Evolutionary conservation across 2,329 filamentous ascomycete genomes (phyloP).

Genomic region (Hymenoscyphus infarciens): DNA sequence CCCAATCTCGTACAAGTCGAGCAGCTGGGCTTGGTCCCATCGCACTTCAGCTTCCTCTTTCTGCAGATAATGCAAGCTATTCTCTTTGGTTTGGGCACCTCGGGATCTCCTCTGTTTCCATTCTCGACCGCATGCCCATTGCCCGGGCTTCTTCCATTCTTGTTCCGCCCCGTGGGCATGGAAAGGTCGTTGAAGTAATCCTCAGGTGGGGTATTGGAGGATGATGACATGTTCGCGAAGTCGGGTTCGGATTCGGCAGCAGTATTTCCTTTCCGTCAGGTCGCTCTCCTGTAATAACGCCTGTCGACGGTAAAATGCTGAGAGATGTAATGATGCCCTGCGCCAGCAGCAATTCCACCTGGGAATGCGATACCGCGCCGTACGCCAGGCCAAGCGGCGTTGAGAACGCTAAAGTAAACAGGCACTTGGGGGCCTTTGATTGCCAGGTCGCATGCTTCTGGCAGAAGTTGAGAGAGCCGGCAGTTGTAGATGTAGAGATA

Average conservation of each 20-base stretch:
- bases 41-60: conserved; percentile 79
- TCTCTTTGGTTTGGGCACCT: conserved; percentile 77
- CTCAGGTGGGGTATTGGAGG: conserved; percentile 37
- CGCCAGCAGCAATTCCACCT: background rate
- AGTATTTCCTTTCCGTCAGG: background rate
- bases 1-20: conserved; percentile 62
- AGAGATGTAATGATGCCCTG: background rate
- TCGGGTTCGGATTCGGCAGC: conserved; percentile 1
- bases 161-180: conserved; percentile 38
- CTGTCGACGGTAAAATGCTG: background rate
- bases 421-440: background rate
- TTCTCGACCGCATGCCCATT: conserved; percentile 35
- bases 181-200: conserved; percentile 57
- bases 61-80: conserved; percentile 93
- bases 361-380: background rate
- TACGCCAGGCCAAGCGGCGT: background rate
- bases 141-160: conserved; percentile 30
- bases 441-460: background rate
- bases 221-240: conserved; percentile 31
- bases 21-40: conserved; percentile 63
- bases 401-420: background rate
- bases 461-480: background rate
- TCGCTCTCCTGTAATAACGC: background rate
- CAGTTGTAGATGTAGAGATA: background rate
- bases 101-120: conserved; percentile 47